phyloP scores from a whole-genome alignment of 2,329 filamentous ascomycete genomes.

The Xylogone sp. region DNA sequence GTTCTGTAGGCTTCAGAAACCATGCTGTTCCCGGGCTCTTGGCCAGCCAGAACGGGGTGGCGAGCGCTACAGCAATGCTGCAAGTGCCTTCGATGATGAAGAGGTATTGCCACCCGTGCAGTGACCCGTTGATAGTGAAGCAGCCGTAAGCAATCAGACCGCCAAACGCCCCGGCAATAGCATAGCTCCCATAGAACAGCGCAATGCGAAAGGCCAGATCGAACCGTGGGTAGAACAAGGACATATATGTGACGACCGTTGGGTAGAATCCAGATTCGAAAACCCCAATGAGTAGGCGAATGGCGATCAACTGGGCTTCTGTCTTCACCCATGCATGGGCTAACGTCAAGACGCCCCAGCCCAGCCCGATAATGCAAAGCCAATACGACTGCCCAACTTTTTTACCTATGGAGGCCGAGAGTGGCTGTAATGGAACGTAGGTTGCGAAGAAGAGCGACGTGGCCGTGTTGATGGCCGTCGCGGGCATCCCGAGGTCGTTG shows the following conservation, averaged over 20 bases:
- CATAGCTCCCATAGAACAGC: constrained; percentile 54
- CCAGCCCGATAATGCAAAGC: constrained; percentile 8
- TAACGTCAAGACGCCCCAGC: constrained; percentile 13
- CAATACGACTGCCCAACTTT: constrained; percentile 11
- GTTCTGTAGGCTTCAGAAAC: constrained; percentile 31
- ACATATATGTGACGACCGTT: constrained; percentile 36
- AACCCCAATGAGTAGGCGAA: not conserved
- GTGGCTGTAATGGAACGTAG: constrained; percentile 15
- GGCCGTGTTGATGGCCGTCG: constrained; percentile 4
- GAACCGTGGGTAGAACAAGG: constrained; percentile 51
- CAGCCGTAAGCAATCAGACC: constrained; percentile 42
- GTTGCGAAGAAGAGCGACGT: constrained; percentile 11
- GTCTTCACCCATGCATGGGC: constrained; percentile 13
- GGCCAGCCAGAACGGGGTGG: constrained; percentile 13
- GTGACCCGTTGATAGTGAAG: constrained; percentile 35
- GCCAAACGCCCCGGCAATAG: constrained; percentile 46
- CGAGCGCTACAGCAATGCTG: constrained; percentile 35
- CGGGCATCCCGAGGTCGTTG: constrained; percentile 13
- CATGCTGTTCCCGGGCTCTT: constrained; percentile 31
- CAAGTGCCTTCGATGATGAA: constrained; percentile 50
- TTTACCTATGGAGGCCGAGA: constrained; percentile 8
- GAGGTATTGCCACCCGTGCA: constrained; percentile 38
- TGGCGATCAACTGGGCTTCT: not conserved
- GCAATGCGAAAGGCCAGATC: constrained; percentile 58
- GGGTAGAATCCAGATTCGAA: not conserved